Conservation (phyloP, 192 early-diverging fungal species). For the Dissophora ornata region DNA sequence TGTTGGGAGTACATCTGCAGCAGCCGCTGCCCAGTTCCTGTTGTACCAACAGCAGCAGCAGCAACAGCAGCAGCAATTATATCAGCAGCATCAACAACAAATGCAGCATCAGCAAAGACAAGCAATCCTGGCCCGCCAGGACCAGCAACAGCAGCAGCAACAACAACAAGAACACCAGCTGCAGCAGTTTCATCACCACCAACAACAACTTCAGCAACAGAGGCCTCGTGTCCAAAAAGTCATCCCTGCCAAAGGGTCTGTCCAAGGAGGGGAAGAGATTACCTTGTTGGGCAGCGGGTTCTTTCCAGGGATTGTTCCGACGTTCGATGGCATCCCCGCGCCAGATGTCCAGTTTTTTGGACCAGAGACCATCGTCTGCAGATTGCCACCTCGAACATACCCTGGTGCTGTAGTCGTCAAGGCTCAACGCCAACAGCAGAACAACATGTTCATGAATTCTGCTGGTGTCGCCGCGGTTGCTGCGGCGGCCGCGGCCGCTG, state of each 20-base stretch:
- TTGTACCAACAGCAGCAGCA: slow-evolving; percentile 32
- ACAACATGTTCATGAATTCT: too few relatives aligned
- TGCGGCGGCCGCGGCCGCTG: too few relatives aligned
- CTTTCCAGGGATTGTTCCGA: slow-evolving; percentile 72
- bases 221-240: slow-evolving; percentile 68
- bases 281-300: slow-evolving; percentile 79
- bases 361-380: slow-evolving; percentile 74
- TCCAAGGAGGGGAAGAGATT: slow-evolving; percentile 78
- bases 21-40: slow-evolving; percentile 28
- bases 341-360: slow-evolving; percentile 71
- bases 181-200: slow-evolving; percentile 2
- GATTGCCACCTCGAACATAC: slow-evolving; percentile 69
- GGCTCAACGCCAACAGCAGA: slow-evolving; percentile 9
- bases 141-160: background rate
- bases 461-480: too few relatives aligned
- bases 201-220: slow-evolving; percentile 8
- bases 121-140: slow-evolving; percentile 5
- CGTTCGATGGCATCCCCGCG: slow-evolving; percentile 74
- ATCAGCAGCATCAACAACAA: slow-evolving; percentile 24
- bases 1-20: slow-evolving; percentile 14
- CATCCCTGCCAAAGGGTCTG: slow-evolving; percentile 77
- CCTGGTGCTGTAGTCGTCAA: slow-evolving; percentile 68
- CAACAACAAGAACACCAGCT: slow-evolving; percentile 20
- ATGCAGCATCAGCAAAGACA: slow-evolving; percentile 21
- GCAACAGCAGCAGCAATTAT: slow-evolving; percentile 7